Evolutionary conservation across 345 rosid genomes (phyloP), one percentile per base, ranked within the genome.

Genomic region (Rhizophora apiculata): DNA sequence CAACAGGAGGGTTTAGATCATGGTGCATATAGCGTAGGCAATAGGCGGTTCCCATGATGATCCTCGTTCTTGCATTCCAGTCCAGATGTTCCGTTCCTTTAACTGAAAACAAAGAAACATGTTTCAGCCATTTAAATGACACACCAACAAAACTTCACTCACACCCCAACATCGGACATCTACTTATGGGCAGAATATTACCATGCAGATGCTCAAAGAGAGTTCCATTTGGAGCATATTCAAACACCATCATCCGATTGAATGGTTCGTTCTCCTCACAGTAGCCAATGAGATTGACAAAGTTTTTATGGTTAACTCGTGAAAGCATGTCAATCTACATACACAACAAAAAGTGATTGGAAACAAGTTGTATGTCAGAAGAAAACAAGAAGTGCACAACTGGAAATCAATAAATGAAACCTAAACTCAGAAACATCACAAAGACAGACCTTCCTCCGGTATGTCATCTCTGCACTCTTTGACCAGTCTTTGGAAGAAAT

Each of bases 181-280:
- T 3, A 55, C 3, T 3, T 43, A 43, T 13, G 73, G 54, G 51
- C 58, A 68, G 48, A 27, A 43, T 4, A 69, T 84, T 85, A 95
- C 98, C 83, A 53, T 92, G 97, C 70, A 95, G 76, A 84, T 90
- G 98, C 81, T 95, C 99, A 56, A 76, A 89, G 66, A 95, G 87
- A 48, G 78, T 75, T 69, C 97, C 98, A 68, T 92, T 96, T 13
- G 97, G 99, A 76, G 95, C 97, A 74, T 92, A 90, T 86, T 96
- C 98, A 55, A 92, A 96, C 74, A 96, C 98, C 98, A 96, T 92
- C 98, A 96, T 90, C 77, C 98, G 82, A 64, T 72, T 85, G 79
- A 96, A 96, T 7, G 97, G 99, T 70, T 88, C 90, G 37, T 89
- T 78, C 79, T 96, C 99, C 77, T 90, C 96, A 27, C 91, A 92